A percentile compares a stretch with the other conserved stretches of the same genome.
Conservation (phyloP, 2,329 filamentous ascomycete genomes). For the Clarireedia paspali region DNA sequence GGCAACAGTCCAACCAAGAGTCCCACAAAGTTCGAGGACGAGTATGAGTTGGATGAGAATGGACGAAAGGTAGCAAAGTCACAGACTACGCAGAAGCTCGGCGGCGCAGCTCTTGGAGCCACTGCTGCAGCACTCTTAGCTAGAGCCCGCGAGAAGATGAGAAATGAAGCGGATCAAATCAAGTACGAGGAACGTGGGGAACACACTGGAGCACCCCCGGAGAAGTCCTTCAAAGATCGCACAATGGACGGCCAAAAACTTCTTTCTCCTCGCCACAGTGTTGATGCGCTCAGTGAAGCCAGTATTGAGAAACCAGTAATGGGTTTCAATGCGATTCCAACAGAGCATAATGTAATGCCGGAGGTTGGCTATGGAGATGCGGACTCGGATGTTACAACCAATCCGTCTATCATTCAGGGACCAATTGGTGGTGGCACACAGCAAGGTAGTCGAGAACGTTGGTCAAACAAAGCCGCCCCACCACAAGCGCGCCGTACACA, state of each 20-base stretch:
- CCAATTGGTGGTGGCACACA: slow-evolving; percentile 48
- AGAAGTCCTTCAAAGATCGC: slow-evolving; percentile 60
- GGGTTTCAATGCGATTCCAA: slow-evolving; percentile 62
- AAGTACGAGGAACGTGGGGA: slow-evolving; percentile 22
- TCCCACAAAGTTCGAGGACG: slow-evolving; percentile 23
- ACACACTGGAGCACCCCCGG: slow-evolving; percentile 43
- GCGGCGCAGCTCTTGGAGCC: slow-evolving; percentile 17
- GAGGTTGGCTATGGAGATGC: slow-evolving; percentile 62
- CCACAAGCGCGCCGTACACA: slow-evolving; percentile 21
- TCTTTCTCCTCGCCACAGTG: slow-evolving; percentile 48
- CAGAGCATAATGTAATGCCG: slow-evolving; percentile 62
- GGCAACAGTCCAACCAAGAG: slow-evolving; percentile 39
- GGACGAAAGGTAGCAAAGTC: slow-evolving; percentile 28
- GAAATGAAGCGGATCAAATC: slow-evolving; percentile 21
- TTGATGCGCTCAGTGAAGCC: slow-evolving; percentile 45
- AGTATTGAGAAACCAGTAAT: slow-evolving; percentile 44
- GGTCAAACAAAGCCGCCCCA: slow-evolving; percentile 50
- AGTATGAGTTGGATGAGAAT: slow-evolving; percentile 29
- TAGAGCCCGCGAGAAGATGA: slow-evolving; percentile 20
- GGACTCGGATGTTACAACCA: slow-evolving; percentile 66
- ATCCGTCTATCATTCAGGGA: slow-evolving; percentile 76
- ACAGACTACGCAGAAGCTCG: slow-evolving; percentile 23
- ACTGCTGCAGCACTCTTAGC: slow-evolving; percentile 23
- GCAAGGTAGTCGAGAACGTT: slow-evolving; percentile 35
- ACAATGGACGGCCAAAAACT: slow-evolving; percentile 46